These are phyloP conservation scores for Tylopilus rubrobrunneus DNA, from an alignment of 768 basidiomycete species.

Conservation along the genomic window DNA sequence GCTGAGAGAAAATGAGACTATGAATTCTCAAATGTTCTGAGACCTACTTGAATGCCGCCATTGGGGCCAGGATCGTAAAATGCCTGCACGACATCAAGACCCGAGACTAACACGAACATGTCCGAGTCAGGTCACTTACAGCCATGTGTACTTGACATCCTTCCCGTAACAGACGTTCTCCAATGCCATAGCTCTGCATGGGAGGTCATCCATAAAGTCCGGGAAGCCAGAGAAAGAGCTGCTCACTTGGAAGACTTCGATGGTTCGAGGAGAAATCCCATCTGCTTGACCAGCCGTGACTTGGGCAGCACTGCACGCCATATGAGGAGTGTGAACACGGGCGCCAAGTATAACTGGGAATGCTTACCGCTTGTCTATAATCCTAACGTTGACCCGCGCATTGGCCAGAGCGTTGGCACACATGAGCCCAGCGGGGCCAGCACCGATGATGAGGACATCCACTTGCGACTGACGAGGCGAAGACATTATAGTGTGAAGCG, in stretches of 20 bases:
- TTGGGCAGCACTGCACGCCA: conserved; percentile 32
- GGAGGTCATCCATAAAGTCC: not conserved
- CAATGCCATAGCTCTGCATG: not conserved
- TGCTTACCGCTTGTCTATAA: conserved; percentile 45
- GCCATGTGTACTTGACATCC: not conserved
- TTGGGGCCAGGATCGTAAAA: not conserved
- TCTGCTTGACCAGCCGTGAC: conserved; percentile 49
- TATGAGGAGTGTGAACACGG: not conserved
- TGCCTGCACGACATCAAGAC: not conserved
- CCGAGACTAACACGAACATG: not conserved
- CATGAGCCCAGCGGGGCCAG: conserved; percentile 61
- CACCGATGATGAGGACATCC: conserved; percentile 47
- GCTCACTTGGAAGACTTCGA: conserved; percentile 33
- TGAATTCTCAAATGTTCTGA: conserved; percentile 39
- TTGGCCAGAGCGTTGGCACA: conserved; percentile 51
- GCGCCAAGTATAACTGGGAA: not conserved
- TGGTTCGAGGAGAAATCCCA: conserved; percentile 28
- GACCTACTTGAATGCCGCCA: not conserved
- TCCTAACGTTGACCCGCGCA: conserved; percentile 41
- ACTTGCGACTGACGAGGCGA: conserved; percentile 11
- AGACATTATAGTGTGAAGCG: too few species aligned
- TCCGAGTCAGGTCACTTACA: not conserved
- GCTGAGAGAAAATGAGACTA: conserved; percentile 21
- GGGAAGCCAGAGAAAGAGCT: too few species aligned
- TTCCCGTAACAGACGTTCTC: not conserved